Percentiles rank a stretch among this genome's conserved stretches.
Conservation (phyloP, 2,329 filamentous ascomycete species). For the Neophaeococcomyces mojaviensis region DNA sequence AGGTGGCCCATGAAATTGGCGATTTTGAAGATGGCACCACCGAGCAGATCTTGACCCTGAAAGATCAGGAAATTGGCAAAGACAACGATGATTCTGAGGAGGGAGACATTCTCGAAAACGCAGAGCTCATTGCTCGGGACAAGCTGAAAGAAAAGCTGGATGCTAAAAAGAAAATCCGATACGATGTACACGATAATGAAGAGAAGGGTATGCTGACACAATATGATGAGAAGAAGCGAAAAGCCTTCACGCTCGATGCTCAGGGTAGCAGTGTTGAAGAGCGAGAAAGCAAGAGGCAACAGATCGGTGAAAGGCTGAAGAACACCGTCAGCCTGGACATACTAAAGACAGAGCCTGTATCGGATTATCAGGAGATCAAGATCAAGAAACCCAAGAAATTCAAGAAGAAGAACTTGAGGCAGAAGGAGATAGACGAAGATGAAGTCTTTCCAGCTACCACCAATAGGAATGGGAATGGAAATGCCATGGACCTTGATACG, state of each 20-base stretch:
- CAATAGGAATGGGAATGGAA: conserved; percentile 30
- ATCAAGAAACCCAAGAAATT: conserved; percentile 88
- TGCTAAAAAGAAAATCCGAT: conserved; percentile 90
- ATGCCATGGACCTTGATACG: conserved; percentile 68
- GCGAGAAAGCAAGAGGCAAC: conserved; percentile 47
- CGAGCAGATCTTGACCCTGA: conserved; percentile 89
- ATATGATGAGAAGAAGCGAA: conserved; percentile 91
- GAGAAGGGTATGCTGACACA: conserved; percentile 70
- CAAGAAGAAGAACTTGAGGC: conserved; percentile 68
- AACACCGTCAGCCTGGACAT: conserved; percentile 73
- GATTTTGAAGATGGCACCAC: conserved; percentile 59
- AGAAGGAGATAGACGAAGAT: conserved; percentile 58
- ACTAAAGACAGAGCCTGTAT: conserved; percentile 56
- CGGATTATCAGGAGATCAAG: conserved; percentile 91
- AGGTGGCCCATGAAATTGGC: conserved; percentile 78
- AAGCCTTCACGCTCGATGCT: conserved; percentile 78
- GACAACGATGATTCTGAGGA: conserved; percentile 67
- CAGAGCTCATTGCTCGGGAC: conserved; percentile 35
- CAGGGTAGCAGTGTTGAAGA: conserved; percentile 63
- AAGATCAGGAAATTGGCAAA: conserved; percentile 67
- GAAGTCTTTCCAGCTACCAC: conserved; percentile 38
- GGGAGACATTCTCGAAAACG: conserved; percentile 68
- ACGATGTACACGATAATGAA: conserved; percentile 73
- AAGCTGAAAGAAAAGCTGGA: conserved; percentile 60
- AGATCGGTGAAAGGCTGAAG: conserved; percentile 54